These are phyloP conservation scores for Geotrichum klebahnii DNA, from an alignment of 1,139 yeast species.

Conservation along the genomic window DNA sequence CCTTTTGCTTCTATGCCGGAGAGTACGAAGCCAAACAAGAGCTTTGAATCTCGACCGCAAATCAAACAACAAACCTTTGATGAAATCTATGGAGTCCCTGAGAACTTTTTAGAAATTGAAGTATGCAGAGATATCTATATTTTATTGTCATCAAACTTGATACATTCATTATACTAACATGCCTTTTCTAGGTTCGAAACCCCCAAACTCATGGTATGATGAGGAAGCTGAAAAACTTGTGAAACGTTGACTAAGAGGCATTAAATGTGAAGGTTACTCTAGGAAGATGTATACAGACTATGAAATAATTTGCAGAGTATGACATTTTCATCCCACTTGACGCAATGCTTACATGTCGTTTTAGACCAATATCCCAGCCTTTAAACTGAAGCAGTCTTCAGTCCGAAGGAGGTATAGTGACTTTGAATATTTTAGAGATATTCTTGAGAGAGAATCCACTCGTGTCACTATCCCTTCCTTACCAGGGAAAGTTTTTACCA, in stretches of 20 bases:
- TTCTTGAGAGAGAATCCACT: constrained; percentile 69
- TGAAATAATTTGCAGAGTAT: constrained; percentile 72
- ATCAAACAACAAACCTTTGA: constrained; percentile 64
- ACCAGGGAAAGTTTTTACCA: constrained; percentile 77
- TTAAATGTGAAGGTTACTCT: constrained; percentile 41
- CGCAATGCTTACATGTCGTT: background rate
- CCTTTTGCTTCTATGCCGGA: constrained; percentile 24
- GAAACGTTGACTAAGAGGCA: background rate
- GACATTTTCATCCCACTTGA: constrained; percentile 25
- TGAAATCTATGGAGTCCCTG: constrained; percentile 91
- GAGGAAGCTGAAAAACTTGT: background rate
- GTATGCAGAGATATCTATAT: constrained; percentile 41
- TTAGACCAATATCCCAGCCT: constrained; percentile 66
- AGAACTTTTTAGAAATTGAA: constrained; percentile 87
- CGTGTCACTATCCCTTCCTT: constrained; percentile 79
- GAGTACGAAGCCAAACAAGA: constrained; percentile 24
- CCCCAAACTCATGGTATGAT: constrained; percentile 70
- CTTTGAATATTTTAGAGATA: constrained; percentile 73
- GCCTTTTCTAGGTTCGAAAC: constrained; percentile 47
- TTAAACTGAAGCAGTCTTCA: constrained; percentile 57
- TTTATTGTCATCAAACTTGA: background rate
- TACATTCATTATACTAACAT: constrained; percentile 15
- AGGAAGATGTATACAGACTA: constrained; percentile 80
- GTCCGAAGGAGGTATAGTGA: constrained; percentile 89
- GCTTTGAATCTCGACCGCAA: constrained; percentile 41